phyloP scores from a whole-genome alignment of 495 filamentous ascomycete genomes.

The Aspergillus leporis region DNA sequence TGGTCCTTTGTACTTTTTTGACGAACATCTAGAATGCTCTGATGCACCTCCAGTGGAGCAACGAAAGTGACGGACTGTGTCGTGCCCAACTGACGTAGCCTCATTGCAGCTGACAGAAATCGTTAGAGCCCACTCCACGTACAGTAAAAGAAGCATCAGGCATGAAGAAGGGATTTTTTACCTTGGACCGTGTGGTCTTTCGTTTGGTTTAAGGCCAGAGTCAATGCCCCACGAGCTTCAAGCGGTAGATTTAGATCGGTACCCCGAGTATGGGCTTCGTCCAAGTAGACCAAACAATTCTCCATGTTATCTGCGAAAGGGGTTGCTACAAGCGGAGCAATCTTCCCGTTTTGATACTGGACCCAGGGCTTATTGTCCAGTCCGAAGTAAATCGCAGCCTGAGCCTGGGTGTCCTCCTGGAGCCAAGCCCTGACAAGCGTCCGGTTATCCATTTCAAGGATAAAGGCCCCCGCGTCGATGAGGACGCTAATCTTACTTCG shows the following conservation, averaged over 20 bases:
- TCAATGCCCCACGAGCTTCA: constrained; percentile 63
- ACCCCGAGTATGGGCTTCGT: constrained; percentile 75
- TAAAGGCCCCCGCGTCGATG: constrained; percentile 71
- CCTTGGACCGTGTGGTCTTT: constrained; percentile 77
- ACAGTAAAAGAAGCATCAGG: too few species aligned
- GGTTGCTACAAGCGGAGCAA: constrained; percentile 54
- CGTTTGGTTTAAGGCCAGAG: constrained; percentile 61
- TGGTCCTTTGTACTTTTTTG: constrained; percentile 7
- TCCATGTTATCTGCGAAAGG: constrained; percentile 60
- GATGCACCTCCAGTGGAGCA: constrained; percentile 61
- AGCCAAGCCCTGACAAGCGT: constrained; percentile 51
- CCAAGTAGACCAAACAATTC: constrained; percentile 67
- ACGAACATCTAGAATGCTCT: constrained; percentile 43
- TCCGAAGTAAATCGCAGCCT: constrained; percentile 59
- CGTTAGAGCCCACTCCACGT: constrained; percentile 1
- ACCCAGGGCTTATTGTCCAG: constrained; percentile 46
- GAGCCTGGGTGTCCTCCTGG: constrained; percentile 32
- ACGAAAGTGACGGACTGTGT: constrained; percentile 61
- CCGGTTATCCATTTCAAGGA: constrained; percentile 61
- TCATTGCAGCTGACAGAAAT: constrained; percentile 58
- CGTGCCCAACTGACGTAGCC: constrained; percentile 57
- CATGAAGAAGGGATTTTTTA: too few species aligned
- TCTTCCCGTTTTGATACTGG: constrained; percentile 38
- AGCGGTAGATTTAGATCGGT: constrained; percentile 67
- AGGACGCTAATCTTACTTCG: constrained; percentile 54